Conservation (phyloP, 2,329 filamentous ascomycete species). For the Talaromyces sp. region DNA sequence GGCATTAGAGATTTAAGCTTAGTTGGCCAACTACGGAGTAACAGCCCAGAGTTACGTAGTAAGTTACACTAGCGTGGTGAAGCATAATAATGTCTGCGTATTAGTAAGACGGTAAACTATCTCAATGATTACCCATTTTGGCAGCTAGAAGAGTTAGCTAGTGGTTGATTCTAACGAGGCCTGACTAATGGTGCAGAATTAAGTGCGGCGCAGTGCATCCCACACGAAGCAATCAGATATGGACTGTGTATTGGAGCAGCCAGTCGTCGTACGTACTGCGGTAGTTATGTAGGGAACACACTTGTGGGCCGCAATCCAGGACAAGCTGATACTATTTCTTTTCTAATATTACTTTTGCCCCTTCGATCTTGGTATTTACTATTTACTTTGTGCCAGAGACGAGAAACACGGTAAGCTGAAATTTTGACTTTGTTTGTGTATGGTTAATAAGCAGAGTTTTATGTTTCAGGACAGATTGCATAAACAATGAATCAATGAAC, state of each 20-base stretch:
- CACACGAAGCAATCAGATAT: background rate
- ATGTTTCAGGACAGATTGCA: slow-evolving; percentile 7
- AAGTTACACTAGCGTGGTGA: background rate
- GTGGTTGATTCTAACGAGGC: background rate
- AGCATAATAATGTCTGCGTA: background rate
- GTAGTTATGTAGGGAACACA: background rate
- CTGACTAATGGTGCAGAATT: background rate
- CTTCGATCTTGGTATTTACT: background rate
- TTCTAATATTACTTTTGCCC: background rate
- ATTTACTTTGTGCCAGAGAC: background rate
- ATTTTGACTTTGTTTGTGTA: background rate
- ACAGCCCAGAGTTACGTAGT: background rate
- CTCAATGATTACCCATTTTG: background rate
- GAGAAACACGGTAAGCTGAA: background rate
- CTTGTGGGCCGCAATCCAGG: slow-evolving; percentile 5
- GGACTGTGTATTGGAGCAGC: background rate
- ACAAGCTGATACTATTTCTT: background rate
- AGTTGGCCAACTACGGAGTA: background rate
- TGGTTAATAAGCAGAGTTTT: background rate
- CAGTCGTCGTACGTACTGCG: background rate
- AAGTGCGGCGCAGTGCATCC: slow-evolving; percentile 4
- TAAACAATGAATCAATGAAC: background rate
- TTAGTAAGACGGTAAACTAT: no score
- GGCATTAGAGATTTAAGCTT: slow-evolving; percentile 6
- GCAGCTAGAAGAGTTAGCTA: no score